Conservation (phyloP, 371 early-diverging fungal genomes). For the Fennellomyces sp. region DNA sequence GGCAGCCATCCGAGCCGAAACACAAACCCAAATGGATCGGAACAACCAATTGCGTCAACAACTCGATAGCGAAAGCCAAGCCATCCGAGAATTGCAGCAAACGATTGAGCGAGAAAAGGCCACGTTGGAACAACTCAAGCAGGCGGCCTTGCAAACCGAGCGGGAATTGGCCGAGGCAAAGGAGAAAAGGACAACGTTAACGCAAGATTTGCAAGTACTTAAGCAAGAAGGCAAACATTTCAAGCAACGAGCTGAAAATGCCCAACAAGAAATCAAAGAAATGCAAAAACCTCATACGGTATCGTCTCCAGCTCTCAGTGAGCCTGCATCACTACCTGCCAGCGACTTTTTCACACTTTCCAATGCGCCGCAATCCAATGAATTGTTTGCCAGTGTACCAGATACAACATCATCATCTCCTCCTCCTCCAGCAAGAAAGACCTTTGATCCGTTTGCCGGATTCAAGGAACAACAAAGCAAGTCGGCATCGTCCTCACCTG, state of each 20-base stretch:
- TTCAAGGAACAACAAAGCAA: constrained; percentile 22
- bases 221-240: constrained; percentile 40
- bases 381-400: constrained; percentile 21
- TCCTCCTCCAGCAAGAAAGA: constrained; percentile 8
- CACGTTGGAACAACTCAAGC: constrained; percentile 25
- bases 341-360: constrained; percentile 29
- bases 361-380: constrained; percentile 14
- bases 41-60: constrained; percentile 24
- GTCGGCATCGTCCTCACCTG: constrained; percentile 24
- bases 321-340: not conserved
- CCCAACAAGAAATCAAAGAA: constrained; percentile 26
- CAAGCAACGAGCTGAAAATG: constrained; percentile 31
- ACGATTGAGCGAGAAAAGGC: constrained; percentile 35
- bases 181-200: constrained; percentile 32
- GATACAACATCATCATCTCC: not conserved
- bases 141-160: constrained; percentile 41
- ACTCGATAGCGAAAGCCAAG: constrained; percentile 21
- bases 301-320: not conserved
- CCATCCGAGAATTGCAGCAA: constrained; percentile 27
- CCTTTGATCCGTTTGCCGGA: constrained; percentile 44
- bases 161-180: constrained; percentile 28
- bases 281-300: constrained; percentile 14
- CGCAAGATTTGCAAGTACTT: constrained; percentile 31
- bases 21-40: constrained; percentile 22
- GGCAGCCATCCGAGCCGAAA: constrained; percentile 17